Percentiles rank a stretch among this genome's conserved stretches.
Evolutionary conservation across 2,329 filamentous ascomycete genomes (phyloP).

Genomic region (Xylaria sp.): DNA sequence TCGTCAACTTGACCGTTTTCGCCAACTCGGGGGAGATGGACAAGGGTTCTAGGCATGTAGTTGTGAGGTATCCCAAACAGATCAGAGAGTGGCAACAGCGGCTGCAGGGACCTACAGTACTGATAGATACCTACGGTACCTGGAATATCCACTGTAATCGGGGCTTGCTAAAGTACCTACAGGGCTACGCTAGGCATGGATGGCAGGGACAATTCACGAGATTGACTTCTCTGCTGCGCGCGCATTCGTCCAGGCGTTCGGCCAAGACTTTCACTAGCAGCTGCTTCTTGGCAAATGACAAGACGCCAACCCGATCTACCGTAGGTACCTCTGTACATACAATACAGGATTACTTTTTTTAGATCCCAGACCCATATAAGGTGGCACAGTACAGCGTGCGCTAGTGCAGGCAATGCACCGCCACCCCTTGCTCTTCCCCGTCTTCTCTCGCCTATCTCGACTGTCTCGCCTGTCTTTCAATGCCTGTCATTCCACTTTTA

Average conservation of each 20-base stretch:
- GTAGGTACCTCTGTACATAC: neutral
- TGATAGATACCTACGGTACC: neutral
- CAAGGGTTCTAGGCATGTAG: neutral
- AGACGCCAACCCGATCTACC: conserved; percentile 37
- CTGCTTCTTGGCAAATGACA: conserved; percentile 40
- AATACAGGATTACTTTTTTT: conserved; percentile 43
- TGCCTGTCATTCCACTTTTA: neutral
- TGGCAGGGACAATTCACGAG: neutral
- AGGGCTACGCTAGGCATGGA: neutral
- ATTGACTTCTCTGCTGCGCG: neutral
- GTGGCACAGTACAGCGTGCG: conserved; percentile 36
- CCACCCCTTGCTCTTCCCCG: conserved; percentile 20
- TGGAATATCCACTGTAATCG: neutral
- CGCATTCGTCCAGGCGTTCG: conserved; percentile 21
- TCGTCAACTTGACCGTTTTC: conserved; percentile 10
- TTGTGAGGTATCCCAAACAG: neutral
- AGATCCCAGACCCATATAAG: conserved; percentile 42
- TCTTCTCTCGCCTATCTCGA: conserved; percentile 9
- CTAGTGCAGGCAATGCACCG: conserved; percentile 25
- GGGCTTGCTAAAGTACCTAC: neutral
- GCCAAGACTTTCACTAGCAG: conserved; percentile 25
- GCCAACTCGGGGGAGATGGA: neutral
- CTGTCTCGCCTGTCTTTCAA: neutral
- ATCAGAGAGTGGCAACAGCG: neutral
- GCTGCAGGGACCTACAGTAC: neutral